Base-by-base conservation (phyloP, 78 protist species). In the Dictyostelium intermedium region DNA sequence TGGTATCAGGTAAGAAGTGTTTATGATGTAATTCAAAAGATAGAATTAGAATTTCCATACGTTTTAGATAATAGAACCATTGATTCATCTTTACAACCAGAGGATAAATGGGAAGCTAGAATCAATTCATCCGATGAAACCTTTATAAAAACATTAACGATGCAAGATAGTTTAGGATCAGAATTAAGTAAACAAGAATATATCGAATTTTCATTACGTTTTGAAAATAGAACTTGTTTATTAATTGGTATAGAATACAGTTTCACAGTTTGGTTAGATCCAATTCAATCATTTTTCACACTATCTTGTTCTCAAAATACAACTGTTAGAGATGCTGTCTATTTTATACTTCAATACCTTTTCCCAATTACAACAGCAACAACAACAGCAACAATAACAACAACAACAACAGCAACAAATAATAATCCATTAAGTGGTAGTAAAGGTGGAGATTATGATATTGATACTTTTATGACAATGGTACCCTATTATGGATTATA, bases 141-240 rank as follows among this genome's bases (percentile, higher is more conserved):
- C 0, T 69, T 50, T 53, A 78, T 80, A 11, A 89, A 89, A 66
- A 27, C 80, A 13, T n/a, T 89, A 10, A 8, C 85, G 69, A 89
- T 89, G 93, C 77, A 78, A 35, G 93, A 89, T 25, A 74, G 77
- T 20, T 37, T 89, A n/a, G 79, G 81, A 23, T 80, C 83, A 7
- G 93, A 89, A 35, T n/a, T 63, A 20, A 66, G 35, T 23, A 89
- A 89, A 70, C 93, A 89, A 66, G 93, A 89, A 61, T 89, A 89
- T 32, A 89, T 89, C 11, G 93, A 89, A 30, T 89, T 89, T 60
- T 56, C 93, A 43, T 35, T 89, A 35, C 56, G 93, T 13, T 80
- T 80, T 80, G 93, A 89, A 73, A 78, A 89, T 37, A 60, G 93
- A 80, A 80, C 93, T 2, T 56, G 85, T 5, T 14, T 89, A 10